Base-by-base conservation (phyloP, 306 rosid genomes). In the Cucumis cinereus region DNA sequence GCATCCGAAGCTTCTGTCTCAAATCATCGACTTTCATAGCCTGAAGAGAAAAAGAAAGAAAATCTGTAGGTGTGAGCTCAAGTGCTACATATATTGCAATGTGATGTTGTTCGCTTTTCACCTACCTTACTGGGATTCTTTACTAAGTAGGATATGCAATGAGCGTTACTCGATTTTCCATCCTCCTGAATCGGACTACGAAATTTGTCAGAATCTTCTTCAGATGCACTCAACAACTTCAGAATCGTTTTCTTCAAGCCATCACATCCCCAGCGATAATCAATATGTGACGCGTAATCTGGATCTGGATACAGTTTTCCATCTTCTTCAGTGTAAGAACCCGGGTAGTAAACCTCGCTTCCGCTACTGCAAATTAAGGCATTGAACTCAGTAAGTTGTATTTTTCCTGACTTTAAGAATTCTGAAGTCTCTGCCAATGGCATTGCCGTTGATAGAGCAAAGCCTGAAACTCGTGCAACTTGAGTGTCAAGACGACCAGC, bases 1-100 rank as follows among this genome's bases (percentile, higher is more conserved):
- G 81, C 91, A 87, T 80, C 80, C 93, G 86, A 20, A 89, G 91
- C 85, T 87, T 89, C 84, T 87, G 93, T 81, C 93, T 85, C 83
- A 89, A 41, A 79, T 89, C 89, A 52, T 89, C 91, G 12, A 89
- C 89, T 83, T 81, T 87, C 85, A 73, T 85, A 2, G 83, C 89
- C 93, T 89, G 82, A 75, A 56, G 67, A 36, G 63, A 23, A 20
- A 83, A 59, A 20, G 45, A 59, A 20, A 13, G 41, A 63, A 22
- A 62, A 11, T 19, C 15, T 12, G 33, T 49, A 10, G 13, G 38
- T 43, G 56, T 69, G 22, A 41, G 47, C 36, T 57, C 35, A 74
- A 26, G 62, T 50, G 52, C 73, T 38, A 6, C 10, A 36, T 3
- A 74, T 35, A 5, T 74, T 19, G 64, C 22, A 56, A 53, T 22